phyloP scores from a whole-genome alignment of 2,329 filamentous ascomycete genomes.

The Rhytidhysteron rufulum region DNA sequence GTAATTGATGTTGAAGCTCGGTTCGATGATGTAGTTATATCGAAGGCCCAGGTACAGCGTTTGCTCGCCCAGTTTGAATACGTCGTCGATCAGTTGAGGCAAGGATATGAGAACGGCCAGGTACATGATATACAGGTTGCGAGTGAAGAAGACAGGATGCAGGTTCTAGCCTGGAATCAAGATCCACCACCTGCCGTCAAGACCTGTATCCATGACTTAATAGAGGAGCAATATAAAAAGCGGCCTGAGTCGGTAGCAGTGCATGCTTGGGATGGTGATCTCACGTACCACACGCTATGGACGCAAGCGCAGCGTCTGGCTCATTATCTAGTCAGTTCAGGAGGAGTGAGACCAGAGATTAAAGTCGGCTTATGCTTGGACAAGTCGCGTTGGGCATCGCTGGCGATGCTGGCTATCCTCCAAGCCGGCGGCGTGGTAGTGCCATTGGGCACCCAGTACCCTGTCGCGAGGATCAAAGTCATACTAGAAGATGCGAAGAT shows the following conservation, averaged over 20 bases:
- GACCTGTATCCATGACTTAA: not conserved
- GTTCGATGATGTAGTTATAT: conserved; percentile 10
- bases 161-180: too few species aligned
- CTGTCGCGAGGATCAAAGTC: not conserved
- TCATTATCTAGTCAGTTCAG: not conserved
- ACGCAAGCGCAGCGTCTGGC: not conserved
- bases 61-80: conserved; percentile 12
- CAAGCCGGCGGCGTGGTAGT: not conserved
- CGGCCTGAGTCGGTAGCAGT: not conserved
- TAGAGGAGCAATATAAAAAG: not conserved
- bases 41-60: conserved; percentile 4
- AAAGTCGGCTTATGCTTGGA: not conserved
- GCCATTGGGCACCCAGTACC: not conserved
- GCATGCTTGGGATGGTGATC: not conserved
- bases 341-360: not conserved
- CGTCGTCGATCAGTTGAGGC: conserved; percentile 11
- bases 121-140: not conserved
- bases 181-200: not conserved
- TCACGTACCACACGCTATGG: not conserved
- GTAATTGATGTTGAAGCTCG: conserved; percentile 9
- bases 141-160: not conserved
- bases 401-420: not conserved
- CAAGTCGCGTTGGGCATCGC: not conserved
- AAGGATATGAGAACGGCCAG: not conserved
- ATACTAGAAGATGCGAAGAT: not conserved